phyloP scores from a whole-genome alignment of 1,139 yeast genomes.

The Saccharomycopsis hybrid region DNA sequence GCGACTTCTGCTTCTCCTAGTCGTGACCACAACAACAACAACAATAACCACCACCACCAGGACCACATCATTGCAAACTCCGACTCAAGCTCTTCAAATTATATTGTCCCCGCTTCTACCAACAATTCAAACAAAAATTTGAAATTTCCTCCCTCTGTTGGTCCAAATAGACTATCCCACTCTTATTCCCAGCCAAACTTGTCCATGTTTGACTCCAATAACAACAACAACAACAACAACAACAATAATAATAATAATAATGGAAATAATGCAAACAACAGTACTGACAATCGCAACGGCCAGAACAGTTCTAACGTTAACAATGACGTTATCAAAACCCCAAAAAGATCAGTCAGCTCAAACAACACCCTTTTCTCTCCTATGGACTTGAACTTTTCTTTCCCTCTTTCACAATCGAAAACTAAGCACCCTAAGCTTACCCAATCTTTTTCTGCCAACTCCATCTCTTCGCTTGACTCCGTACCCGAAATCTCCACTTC shows the following conservation, averaged over 20 bases:
- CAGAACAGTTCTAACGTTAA: neutral
- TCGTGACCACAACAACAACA: too few species aligned
- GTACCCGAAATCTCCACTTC: slow-evolving; percentile 19
- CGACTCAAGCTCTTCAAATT: too few species aligned
- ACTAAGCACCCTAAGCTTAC: slow-evolving; percentile 6
- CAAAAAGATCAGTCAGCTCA: slow-evolving; percentile 7
- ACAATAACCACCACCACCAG: too few species aligned
- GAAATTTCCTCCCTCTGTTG: too few species aligned
- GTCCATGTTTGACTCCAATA: neutral
- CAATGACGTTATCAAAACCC: neutral
- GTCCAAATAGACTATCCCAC: neutral
- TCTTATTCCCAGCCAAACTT: slow-evolving; percentile 14
- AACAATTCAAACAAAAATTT: too few species aligned
- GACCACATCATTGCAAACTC: too few species aligned
- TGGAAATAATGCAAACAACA: neutral
- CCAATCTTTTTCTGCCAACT: slow-evolving; percentile 13
- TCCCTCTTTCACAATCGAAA: neutral
- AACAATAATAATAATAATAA: neutral
- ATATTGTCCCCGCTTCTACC: too few species aligned
- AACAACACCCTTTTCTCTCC: slow-evolving; percentile 8
- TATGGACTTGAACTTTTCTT: slow-evolving; percentile 13
- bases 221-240: neutral
- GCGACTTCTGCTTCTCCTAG: too few species aligned
- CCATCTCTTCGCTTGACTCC: slow-evolving; percentile 16
- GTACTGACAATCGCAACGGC: neutral